These are phyloP conservation scores for Ophioceras dolichostomum DNA, from an alignment of 2,329 filamentous ascomycete genomes.

Conservation along the genomic window DNA sequence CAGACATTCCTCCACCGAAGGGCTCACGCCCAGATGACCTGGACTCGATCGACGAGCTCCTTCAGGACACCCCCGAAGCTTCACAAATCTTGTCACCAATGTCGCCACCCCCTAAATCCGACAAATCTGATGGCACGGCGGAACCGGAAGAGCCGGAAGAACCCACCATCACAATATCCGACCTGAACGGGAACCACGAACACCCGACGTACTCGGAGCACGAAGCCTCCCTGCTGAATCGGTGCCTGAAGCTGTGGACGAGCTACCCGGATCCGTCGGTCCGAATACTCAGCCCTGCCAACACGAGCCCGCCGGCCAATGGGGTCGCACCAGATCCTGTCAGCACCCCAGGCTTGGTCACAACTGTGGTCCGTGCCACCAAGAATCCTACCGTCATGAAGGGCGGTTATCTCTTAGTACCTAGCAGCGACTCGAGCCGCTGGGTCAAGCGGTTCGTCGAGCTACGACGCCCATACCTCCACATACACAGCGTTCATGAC, in stretches of 20 bases:
- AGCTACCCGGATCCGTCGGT: conserved; percentile 43
- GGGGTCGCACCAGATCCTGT: conserved; percentile 38
- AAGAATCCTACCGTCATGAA: conserved; percentile 78
- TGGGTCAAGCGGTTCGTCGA: conserved; percentile 94
- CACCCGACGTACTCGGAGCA: conserved; percentile 30
- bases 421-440: conserved; percentile 65
- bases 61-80: conserved; percentile 43
- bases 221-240: conserved; percentile 35
- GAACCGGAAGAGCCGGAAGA: too few relatives aligned
- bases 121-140: too few relatives aligned
- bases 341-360: conserved; percentile 52
- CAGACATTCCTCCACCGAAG: conserved; percentile 19
- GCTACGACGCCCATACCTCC: conserved; percentile 79
- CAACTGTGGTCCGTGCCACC: conserved; percentile 62
- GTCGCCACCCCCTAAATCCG: too few relatives aligned
- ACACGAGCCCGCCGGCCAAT: conserved; percentile 57
- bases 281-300: conserved; percentile 43
- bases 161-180: conserved; percentile 7
- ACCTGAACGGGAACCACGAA: too few relatives aligned
- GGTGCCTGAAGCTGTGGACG: conserved; percentile 53
- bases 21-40: conserved; percentile 24
- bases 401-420: conserved; percentile 76
- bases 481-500: conserved; percentile 73
- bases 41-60: conserved; percentile 43
- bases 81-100: too few relatives aligned